These are phyloP conservation scores for Rutstroemia sp. DNA, from an alignment of 2,329 filamentous ascomycete species.

Conservation along the genomic window DNA sequence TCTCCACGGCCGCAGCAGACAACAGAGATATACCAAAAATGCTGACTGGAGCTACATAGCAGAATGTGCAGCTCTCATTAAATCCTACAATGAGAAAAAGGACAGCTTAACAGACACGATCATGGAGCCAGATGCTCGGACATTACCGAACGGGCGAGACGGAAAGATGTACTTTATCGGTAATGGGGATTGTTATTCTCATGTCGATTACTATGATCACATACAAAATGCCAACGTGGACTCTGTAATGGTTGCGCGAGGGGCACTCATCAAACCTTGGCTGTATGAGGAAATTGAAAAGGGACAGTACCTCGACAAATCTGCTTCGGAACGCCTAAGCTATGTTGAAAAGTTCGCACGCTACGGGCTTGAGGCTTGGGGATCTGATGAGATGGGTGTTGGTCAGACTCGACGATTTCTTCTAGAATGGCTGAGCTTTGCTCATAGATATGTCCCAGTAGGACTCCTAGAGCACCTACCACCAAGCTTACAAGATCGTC, in stretches of 20 bases:
- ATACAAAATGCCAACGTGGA: conserved; percentile 75
- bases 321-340: conserved; percentile 72
- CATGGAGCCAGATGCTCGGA: conserved; percentile 67
- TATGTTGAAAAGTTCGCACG: conserved; percentile 86
- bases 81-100: conserved; percentile 65
- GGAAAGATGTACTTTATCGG: conserved; percentile 84
- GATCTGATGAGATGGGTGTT: conserved; percentile 87
- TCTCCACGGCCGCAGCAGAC: conserved; percentile 84
- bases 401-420: conserved; percentile 87
- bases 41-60: conserved; percentile 97
- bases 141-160: conserved; percentile 56
- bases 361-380: conserved; percentile 91
- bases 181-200: conserved; percentile 94
- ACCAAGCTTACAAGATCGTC: conserved; percentile 80
- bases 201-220: conserved; percentile 76
- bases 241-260: conserved; percentile 94
- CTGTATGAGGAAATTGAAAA: conserved; percentile 92
- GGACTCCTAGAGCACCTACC: conserved; percentile 84
- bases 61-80: conserved; percentile 79
- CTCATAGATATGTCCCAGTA: conserved; percentile 83
- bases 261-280: conserved; percentile 96
- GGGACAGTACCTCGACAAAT: conserved; percentile 93
- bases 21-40: conserved; percentile 85
- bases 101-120: conserved; percentile 67
- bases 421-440: conserved; percentile 92